These are phyloP conservation scores for Agarophyton chilense DNA, from an alignment of 23 red algal genomes.

Conservation along the genomic window DNA sequence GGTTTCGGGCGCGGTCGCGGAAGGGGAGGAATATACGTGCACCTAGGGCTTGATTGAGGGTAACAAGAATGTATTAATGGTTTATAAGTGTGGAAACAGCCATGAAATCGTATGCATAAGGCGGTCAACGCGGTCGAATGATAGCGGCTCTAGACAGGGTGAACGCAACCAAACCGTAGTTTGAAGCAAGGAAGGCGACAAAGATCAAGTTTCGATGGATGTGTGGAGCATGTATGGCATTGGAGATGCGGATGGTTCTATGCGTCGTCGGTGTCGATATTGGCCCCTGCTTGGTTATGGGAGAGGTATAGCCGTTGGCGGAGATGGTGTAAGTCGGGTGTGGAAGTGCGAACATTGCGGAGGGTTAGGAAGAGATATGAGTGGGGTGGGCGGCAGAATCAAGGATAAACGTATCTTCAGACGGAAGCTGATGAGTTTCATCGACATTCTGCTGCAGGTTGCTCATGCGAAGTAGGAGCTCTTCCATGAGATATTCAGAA, in stretches of 20 bases:
- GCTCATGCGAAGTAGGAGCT: not conserved
- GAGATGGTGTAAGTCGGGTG: not conserved
- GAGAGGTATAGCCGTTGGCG: not conserved
- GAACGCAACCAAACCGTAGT: not conserved
- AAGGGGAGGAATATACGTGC: not conserved
- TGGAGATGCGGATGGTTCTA: not conserved
- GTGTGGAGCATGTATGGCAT: not conserved
- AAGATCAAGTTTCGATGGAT: not conserved
- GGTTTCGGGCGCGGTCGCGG: not conserved
- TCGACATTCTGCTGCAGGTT: not conserved
- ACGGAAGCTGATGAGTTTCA: too few relatives aligned
- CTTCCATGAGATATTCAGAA: not conserved
- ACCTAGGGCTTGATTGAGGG: not conserved
- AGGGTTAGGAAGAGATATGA: not conserved
- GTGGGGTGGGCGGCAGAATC: constrained; percentile 32
- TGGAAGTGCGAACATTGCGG: not conserved
- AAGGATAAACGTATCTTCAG: constrained; percentile 2
- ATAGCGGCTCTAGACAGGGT: not conserved
- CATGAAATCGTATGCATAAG: not conserved
- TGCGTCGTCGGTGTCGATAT: not conserved
- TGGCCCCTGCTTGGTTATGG: constrained; percentile 14
- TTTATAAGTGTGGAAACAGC: not conserved
- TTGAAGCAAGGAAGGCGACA: not conserved
- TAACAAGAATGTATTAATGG: not conserved
- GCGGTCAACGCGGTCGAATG: not conserved